Evolutionary conservation across 2,329 filamentous ascomycete species (phyloP), one percentile per base, ranked within the genome.

Genomic region (Helotiales sp.): DNA sequence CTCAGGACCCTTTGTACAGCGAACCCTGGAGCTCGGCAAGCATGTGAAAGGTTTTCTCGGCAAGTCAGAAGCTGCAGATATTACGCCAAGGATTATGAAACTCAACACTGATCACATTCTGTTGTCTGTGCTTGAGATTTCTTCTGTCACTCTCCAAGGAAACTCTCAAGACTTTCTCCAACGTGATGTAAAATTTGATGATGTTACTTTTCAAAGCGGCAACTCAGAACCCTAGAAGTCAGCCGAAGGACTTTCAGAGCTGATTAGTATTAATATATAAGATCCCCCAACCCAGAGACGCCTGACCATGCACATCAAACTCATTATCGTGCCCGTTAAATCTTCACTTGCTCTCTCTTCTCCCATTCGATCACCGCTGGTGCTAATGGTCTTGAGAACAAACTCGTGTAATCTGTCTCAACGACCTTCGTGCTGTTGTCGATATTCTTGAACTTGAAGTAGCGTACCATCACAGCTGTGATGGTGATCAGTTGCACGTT

Each of bases 401-500:
- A 83, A 71, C 88, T 91, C 24, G 84, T 82, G 75, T 90, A 91
- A 76, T 91, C 88, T 26, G 89, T 91, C 63, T 82, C 90, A 54
- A 91, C 85, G 43, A 96, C 85, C 37, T 85, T 86, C 76, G 87
- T 82, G 77, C 86, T 87, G n/a, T 91, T 91, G 73, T 91, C 88
- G 2, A 89, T 79, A 74, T 93, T 96, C 76, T 85, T 84, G 78
- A 97, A 87, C 82, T 93, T 95, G 83, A 97, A 92, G 62, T 88
- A 78, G 59, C 93, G 86, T 47, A 97, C 91, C 71, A 94, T 82
- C 66, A 89, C 89, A 60, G 90, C 93, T 13, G 90, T 83, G 72
- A 98, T 96, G 52, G 93, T 93, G 78, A 94, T 91, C 70, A 98
- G 84, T 82, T 98, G 95, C 66, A 96, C 85, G 78, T 96, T 97